phyloP scores from a whole-genome alignment of 163 green algal genomes.

The Coccomyxa subellipsoidea region DNA sequence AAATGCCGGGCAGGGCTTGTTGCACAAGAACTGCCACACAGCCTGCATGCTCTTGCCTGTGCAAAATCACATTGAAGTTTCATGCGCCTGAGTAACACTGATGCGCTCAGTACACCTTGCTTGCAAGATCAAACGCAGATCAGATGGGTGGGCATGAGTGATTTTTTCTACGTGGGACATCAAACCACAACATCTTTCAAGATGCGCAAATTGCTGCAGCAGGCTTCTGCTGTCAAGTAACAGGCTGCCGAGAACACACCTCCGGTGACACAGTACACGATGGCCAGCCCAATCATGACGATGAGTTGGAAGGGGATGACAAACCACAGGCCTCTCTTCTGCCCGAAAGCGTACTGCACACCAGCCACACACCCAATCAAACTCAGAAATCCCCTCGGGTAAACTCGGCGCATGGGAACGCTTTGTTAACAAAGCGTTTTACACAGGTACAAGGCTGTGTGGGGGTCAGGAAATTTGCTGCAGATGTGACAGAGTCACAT shows the following conservation, averaged over 20 bases:
- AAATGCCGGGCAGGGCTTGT: conserved; percentile 9
- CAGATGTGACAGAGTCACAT: no score
- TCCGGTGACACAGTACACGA: conserved; percentile 12
- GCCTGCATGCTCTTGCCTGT: not conserved
- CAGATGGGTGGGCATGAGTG: no score
- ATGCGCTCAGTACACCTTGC: no score
- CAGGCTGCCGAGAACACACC: not conserved
- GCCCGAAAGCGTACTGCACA: conserved; percentile 8
- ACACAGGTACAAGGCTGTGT: not conserved
- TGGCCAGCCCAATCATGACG: conserved; percentile 14
- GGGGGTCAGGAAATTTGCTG: no score
- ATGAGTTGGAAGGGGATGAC: conserved; percentile 25
- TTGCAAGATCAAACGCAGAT: no score
- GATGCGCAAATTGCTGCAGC: no score
- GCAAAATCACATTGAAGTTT: not conserved
- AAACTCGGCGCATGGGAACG: no score
- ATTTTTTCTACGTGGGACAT: no score
- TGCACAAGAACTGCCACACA: not conserved
- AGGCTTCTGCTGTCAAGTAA: no score
- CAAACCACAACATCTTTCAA: no score
- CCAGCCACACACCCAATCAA: not conserved
- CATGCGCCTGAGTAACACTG: no score
- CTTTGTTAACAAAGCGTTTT: no score
- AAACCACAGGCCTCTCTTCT: conserved; percentile 21
- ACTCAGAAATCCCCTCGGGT: not conserved